Base-by-base conservation (phyloP, 2,329 filamentous ascomycete genomes). In the Beauveria bassiana region DNA sequence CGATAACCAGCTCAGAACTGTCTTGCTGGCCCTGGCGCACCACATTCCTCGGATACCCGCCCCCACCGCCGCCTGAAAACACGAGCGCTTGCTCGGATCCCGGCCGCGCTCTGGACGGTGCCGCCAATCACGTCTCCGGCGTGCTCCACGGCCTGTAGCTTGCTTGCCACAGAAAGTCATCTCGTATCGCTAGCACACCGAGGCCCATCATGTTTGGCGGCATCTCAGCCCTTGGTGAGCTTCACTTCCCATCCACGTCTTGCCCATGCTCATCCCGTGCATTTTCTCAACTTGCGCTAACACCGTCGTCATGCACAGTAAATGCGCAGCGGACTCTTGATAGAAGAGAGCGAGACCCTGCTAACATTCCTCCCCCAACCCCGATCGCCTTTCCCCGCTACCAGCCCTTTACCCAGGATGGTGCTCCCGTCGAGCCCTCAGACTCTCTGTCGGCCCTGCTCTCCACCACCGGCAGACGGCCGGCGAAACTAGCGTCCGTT, bases 361-460 rank as follows among this genome's bases (percentile, higher is more conserved):
- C 80, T 66, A 76, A 85, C 63, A 76, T 85, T 14, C 82, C 82
- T n/a, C 77, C 80, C 45, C 77, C 83, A 50, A 86, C 83, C 8
- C 80, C 82, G 22, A 69, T 86, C 65, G 75, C 72, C 65, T 75
- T 86, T 49, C 83, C 84, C 59, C 71, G 72, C 42, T 76, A 74
- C 61, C 74, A 76, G 63, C 74, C 74, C n/a, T 72, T 72, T 61
- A 69, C 73, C 26, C 65, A 70, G 18, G 69, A 73, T 62, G 70
- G 72, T 58, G 66, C 66, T 43, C 47, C 65, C 18, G 31, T 73
- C 28, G 67, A 71, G 42, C 62, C 68, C 28, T 63, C 72, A 3
- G 65, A 70, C 46, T 77, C 79, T 26, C 69, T 87, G 56, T 76
- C 82, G 20, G 70, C 74, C 53, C 69, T 86, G 47, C 74, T 87